Evolutionary conservation across 495 filamentous ascomycete genomes (phyloP), one percentile per base, ranked within the genome.

Genomic region (Neurospora sp.): DNA sequence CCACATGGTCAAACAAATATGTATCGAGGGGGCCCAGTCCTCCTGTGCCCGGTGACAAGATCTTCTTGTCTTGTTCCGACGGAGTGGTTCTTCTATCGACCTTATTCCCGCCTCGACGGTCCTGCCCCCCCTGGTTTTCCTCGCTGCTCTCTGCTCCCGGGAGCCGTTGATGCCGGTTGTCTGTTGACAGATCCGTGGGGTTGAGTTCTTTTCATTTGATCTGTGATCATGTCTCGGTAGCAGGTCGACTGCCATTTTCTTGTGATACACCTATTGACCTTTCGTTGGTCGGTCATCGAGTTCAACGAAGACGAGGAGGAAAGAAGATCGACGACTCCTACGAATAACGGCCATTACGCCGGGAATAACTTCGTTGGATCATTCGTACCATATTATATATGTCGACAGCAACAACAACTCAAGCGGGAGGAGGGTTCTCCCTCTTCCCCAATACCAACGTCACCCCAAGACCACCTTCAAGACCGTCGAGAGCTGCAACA

Each of bases 371-470:
- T 40, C 22, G 40, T 69, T 71, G 18, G 39, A 72, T 72, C 38
- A 20, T 44, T 48, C 40, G 69, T 14, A 39, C 59, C 73, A 73
- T 42, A 61, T 18, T 37, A 31, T 35, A 27, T 20, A 35, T n/a
- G 35, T 40, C 70, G 27, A 71, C 66, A 71, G 37, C 18, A 16
- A 40, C 48, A 22, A 78, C 81, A 53, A 78, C 76, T 61, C 80
- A 75, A 12, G 74, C 80, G 3, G 77, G 82, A 9, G 84, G 84
- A 74, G 84, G 85, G 44, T 84, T 86, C 77, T 86, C 85, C 74
- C 84, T 86, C 74, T 86, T 86, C 76, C 85, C 85, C 27, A 84
- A 79, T 72, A 77, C 83, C 37, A 86, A 77, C 71, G 79, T 40
- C 69, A 48, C 41, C 38, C 69, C 79, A 27, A 78, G 76, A 75